Evolutionary conservation across 345 rosid species (phyloP), one percentile per base, ranked within the genome.

Genomic region (Acer negundo): DNA sequence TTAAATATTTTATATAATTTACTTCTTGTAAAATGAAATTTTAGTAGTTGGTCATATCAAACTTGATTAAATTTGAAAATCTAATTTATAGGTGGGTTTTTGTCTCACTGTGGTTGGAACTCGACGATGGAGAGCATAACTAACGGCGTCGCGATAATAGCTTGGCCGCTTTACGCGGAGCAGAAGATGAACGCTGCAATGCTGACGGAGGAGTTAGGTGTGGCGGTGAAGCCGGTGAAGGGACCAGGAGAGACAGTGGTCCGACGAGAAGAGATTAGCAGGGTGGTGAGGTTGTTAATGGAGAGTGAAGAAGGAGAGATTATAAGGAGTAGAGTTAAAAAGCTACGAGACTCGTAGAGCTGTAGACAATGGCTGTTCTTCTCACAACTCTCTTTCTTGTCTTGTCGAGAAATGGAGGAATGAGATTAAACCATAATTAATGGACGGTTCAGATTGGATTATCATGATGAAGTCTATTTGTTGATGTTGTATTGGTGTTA

Each of bases 61-160:
- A 28, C 31, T 28, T 28, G 31, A 28, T 28, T 28, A 28, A 28
- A 28, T 28, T 28, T 28, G 31, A 28, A 28, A 28, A 2, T 28
- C 3, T 28, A 3, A 28, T 28, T 2, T 28, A 28, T 28, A 28
- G 31, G 31, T 1, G 93, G 87, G 1, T 89, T 89, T 63, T 11
- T 89, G 46, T 78, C 90, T 12, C 92, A 85, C 51, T 84, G 92
- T 26, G 92, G 92, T 13, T 87, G 92, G 89, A 87, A 87, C 80
- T 89, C 90, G 1, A 13, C 75, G 1, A 9, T 87, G 35, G 90
- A 89, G 74, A 84, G 89, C 74, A 49, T 87, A 8, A 35, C 69
- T 1, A 59, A 68, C 9, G 89, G 92, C 31, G 77, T 89, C 55
- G 87, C 90, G 1, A 82, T 85, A 75, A 84, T 89, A 40, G 84